phyloP scores from a whole-genome alignment of 441 rosid species.

The Macaranga tanarius region DNA sequence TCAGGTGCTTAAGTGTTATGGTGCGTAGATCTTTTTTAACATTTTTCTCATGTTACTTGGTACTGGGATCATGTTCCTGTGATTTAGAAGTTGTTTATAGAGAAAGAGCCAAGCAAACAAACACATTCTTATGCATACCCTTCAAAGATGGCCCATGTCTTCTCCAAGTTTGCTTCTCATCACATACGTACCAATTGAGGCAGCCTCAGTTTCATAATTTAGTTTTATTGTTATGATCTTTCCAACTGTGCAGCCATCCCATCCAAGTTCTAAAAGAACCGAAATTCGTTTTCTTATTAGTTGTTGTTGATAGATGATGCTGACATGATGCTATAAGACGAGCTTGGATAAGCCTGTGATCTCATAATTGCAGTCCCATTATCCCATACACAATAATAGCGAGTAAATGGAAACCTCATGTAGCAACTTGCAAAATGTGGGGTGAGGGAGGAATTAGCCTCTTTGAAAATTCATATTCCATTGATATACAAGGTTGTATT shows the following conservation, averaged over 20 bases:
- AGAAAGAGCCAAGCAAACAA: neutral
- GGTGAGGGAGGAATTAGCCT: neutral
- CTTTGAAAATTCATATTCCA: slow-evolving; percentile 39
- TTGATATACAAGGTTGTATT: slow-evolving; percentile 46
- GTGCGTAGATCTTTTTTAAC: neutral
- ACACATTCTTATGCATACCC: neutral
- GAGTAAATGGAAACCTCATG: slow-evolving; percentile 20
- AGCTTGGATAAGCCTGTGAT: slow-evolving; percentile 7
- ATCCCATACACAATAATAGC: neutral
- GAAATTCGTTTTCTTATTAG: neutral
- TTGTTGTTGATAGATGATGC: neutral
- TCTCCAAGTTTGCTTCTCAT: too few species aligned
- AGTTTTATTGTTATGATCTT: neutral
- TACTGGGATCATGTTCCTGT: neutral
- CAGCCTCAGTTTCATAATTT: neutral
- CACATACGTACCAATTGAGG: neutral
- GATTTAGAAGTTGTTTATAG: neutral
- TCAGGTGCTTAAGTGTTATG: neutral
- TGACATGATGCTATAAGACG: slow-evolving; percentile 11
- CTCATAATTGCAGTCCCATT: neutral
- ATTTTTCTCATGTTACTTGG: too few species aligned
- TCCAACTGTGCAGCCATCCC: neutral
- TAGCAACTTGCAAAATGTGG: neutral
- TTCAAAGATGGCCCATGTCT: too few species aligned
- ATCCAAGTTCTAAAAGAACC: slow-evolving; percentile 2